Evolutionary conservation across 441 rosid genomes (phyloP).

Genomic region (Syzygium syzygioides): DNA sequence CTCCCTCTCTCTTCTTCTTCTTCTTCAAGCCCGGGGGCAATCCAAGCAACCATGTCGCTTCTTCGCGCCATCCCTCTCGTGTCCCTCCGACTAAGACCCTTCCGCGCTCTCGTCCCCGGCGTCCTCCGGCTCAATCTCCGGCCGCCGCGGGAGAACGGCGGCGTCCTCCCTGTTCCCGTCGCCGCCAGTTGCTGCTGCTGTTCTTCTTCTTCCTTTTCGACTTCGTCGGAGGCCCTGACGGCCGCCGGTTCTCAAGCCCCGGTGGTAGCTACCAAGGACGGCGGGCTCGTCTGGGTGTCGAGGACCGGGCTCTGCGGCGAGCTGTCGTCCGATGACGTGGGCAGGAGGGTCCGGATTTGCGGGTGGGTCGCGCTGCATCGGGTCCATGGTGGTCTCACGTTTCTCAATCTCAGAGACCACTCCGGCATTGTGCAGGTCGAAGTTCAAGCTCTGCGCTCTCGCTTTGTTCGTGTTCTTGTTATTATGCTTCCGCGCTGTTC

Average conservation of each 20-base stretch:
- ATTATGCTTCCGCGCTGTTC: not conserved
- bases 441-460: not conserved
- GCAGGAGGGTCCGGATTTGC: constrained; percentile 72
- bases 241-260: constrained; percentile 7
- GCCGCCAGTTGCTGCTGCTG: constrained; percentile 2
- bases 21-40: not conserved
- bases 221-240: constrained; percentile 12
- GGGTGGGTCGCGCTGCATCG: constrained; percentile 97
- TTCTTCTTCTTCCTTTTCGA: not conserved
- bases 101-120: not conserved
- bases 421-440: constrained; percentile 86
- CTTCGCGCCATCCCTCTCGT: not conserved
- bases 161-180: constrained; percentile 23
- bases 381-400: constrained; percentile 85
- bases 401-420: constrained; percentile 93
- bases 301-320: constrained; percentile 64
- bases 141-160: constrained; percentile 13
- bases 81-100: constrained; percentile 1
- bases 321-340: constrained; percentile 54
- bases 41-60: not conserved
- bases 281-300: constrained; percentile 69
- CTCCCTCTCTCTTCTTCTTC: not conserved
- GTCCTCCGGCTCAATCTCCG: not conserved
- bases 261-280: constrained; percentile 7
- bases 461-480: not conserved